phyloP scores from a whole-genome alignment of 2,329 filamentous ascomycete genomes.

The Talaromyces piceae region DNA sequence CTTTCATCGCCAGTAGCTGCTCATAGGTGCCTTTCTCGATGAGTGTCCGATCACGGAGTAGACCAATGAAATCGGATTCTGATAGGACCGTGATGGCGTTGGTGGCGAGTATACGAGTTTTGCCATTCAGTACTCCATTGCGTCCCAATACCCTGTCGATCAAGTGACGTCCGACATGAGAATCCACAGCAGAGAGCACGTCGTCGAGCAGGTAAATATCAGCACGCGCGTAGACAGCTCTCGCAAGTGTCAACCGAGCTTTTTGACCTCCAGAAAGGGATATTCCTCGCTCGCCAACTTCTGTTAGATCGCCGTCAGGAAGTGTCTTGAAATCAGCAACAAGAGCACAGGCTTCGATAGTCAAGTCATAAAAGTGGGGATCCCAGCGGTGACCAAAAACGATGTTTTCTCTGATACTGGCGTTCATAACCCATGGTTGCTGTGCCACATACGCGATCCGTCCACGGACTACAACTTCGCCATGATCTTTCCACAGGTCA shows the following conservation, averaged over 20 bases:
- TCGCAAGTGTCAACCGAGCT: slow-evolving; percentile 80
- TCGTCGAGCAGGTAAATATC: slow-evolving; percentile 95
- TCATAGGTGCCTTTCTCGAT: slow-evolving; percentile 84
- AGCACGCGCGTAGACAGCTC: slow-evolving; percentile 93
- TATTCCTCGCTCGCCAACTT: slow-evolving; percentile 94
- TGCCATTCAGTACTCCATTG: slow-evolving; percentile 71
- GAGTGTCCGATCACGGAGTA: slow-evolving; percentile 75
- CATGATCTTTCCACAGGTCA: slow-evolving; percentile 82
- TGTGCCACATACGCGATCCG: slow-evolving; percentile 87
- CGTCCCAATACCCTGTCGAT: slow-evolving; percentile 89
- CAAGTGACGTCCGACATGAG: slow-evolving; percentile 89
- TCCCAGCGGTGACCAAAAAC: slow-evolving; percentile 94
- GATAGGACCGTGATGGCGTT: slow-evolving; percentile 89
- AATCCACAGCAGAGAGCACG: slow-evolving; percentile 92
- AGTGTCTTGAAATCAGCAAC: slow-evolving; percentile 84
- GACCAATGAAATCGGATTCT: slow-evolving; percentile 79
- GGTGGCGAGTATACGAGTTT: slow-evolving; percentile 88
- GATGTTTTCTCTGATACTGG: slow-evolving; percentile 94
- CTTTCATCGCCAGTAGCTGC: slow-evolving; percentile 89
- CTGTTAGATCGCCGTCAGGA: slow-evolving; percentile 91
- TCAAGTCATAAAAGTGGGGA: slow-evolving; percentile 87
- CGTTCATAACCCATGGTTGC: slow-evolving; percentile 94
- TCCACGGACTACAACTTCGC: slow-evolving; percentile 74
- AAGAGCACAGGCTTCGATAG: slow-evolving; percentile 83
- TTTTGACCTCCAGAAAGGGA: slow-evolving; percentile 95